Base-by-base conservation (phyloP, 768 basidiomycete species). In the Xerocomellus chrysenteron region DNA sequence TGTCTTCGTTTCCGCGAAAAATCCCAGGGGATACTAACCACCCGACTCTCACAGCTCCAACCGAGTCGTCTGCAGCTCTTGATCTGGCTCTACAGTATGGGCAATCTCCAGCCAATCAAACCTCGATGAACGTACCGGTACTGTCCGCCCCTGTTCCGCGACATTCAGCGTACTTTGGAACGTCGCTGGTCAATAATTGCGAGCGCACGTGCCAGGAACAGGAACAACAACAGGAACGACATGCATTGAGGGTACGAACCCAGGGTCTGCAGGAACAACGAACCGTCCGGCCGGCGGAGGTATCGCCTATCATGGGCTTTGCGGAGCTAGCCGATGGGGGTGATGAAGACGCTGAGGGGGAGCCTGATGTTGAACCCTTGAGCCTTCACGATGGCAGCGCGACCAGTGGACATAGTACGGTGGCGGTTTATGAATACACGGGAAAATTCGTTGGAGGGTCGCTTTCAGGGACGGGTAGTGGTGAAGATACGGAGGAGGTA, bases 161-260 rank as follows among this genome's bases (percentile, higher is more conserved):
- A 48, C 71, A 72, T 62, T 70, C 70, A 39, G 52, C 67, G 0
- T 72, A 72, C 58, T 69, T 67, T 61, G 70, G 52, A 26, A 39
- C 68, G 4, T 73, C 70, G 37, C 54, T 72, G 11, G 60, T 72
- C 62, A 61, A 57, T 60, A 64, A 61, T 58, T 72, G 71, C 61
- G 70, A 72, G 55, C 70, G 71, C 68, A 74, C 71, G 66, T 72
- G 72, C 52, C 70, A 72, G 72, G 70, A 73, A 70, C 71, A 72
- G 68, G 72, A 72, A 74, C 72, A 62, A 11, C 68, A 71, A 28
- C 69, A 68, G 30, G 68, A 69, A 45, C 61, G 68, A 10, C 70
- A 63, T 50, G 71, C 63, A 19, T 28, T 72, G 50, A 57, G 70
- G 53, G 68, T 72, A 52, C 62, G 56, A 16, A 73, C 72, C 7